phyloP scores from a whole-genome alignment of 495 filamentous ascomycete genomes.

The Penicillium lagena region DNA sequence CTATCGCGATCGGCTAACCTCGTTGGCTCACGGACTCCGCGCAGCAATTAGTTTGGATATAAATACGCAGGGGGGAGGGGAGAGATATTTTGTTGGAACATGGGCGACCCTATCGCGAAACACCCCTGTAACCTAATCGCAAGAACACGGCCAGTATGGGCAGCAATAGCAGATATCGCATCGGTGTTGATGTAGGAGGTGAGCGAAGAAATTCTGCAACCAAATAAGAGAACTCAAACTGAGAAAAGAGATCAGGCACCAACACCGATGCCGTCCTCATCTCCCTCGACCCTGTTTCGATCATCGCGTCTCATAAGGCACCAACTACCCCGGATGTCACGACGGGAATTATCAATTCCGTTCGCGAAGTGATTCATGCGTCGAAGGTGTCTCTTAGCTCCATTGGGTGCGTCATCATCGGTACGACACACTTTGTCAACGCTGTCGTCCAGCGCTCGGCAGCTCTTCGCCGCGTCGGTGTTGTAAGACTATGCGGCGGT shows the following conservation, averaged over 20 bases:
- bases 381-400: constrained; percentile 27
- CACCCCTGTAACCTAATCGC: too few species aligned
- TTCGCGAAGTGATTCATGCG: constrained; percentile 37
- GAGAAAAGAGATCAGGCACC: constrained; percentile 31
- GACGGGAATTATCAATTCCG: constrained; percentile 45
- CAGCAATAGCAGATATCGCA: constrained; percentile 9
- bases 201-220: background rate
- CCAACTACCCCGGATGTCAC: constrained; percentile 54
- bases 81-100: too few species aligned
- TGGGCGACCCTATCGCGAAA: too few species aligned
- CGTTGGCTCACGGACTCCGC: background rate
- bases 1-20: constrained; percentile 2
- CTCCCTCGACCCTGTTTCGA: constrained; percentile 37
- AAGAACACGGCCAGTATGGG: background rate
- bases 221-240: too few species aligned
- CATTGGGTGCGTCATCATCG: constrained; percentile 52
- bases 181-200: constrained; percentile 20
- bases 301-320: constrained; percentile 49
- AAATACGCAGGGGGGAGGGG: too few species aligned
- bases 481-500: constrained; percentile 43
- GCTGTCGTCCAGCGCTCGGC: constrained; percentile 49
- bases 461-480: constrained; percentile 43
- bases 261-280: constrained; percentile 58
- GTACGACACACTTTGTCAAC: constrained; percentile 60
- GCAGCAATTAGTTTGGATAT: background rate